These are phyloP conservation scores for Phytophthora hibernalis DNA, from an alignment of 352 stramenopile species.

Conservation along the genomic window DNA sequence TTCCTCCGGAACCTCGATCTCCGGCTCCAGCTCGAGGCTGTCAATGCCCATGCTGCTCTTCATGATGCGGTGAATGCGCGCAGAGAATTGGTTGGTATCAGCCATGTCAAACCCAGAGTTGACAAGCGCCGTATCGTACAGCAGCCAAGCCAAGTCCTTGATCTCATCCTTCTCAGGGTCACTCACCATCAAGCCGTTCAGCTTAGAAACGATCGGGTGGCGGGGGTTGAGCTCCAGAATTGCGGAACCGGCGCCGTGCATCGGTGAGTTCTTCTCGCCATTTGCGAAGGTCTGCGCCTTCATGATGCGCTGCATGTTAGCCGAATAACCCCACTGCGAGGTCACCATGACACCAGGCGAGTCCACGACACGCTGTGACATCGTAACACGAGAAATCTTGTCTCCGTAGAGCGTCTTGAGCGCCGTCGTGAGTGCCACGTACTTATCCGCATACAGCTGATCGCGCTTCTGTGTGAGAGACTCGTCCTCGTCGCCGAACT, in stretches of 20 bases:
- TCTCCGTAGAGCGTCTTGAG: constrained; percentile 96
- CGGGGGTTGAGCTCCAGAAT: constrained; percentile 99
- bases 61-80: constrained; percentile 95
- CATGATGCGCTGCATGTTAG: constrained; percentile 99
- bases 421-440: constrained; percentile 95
- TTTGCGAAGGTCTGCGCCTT: constrained; percentile 97
- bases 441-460: constrained; percentile 97
- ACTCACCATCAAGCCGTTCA: constrained; percentile 86
- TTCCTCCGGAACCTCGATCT: constrained; percentile 94
- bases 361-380: constrained; percentile 95
- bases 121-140: constrained; percentile 98
- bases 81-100: constrained; percentile 93
- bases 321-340: constrained; percentile 97
- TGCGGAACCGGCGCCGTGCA: constrained; percentile 73
- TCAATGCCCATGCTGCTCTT: constrained; percentile 93
- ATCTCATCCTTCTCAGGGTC: constrained; percentile 85
- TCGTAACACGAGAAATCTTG: constrained; percentile 95
- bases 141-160: constrained; percentile 95
- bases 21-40: constrained; percentile 91
- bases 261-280: constrained; percentile 48
- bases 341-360: constrained; percentile 97
- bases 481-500: constrained; percentile 99
- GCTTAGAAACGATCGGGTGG: constrained; percentile 97
- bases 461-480: constrained; percentile 94
- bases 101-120: constrained; percentile 97